These are phyloP conservation scores for Mycena crocata DNA, from an alignment of 768 basidiomycete species.

Conservation along the genomic window DNA sequence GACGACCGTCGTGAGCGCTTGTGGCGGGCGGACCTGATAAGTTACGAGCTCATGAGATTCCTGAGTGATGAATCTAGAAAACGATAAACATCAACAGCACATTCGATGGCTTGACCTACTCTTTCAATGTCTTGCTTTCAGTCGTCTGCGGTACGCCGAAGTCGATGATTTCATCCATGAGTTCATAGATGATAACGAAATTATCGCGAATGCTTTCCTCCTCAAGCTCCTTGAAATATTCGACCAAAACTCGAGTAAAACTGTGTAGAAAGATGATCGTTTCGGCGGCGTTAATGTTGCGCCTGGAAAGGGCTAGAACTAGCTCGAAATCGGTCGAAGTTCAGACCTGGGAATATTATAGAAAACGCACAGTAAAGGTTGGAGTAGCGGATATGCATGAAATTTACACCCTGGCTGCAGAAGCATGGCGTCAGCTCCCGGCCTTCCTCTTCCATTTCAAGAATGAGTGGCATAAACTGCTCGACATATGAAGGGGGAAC, in stretches of 20 bases:
- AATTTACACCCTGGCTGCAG: conserved; percentile 94
- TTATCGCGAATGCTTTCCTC: conserved; percentile 99
- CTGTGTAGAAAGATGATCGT: conserved; percentile 96
- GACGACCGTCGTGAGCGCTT: conserved; percentile 97
- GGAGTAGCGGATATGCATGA: conserved; percentile 97
- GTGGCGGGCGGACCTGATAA: conserved; percentile 86
- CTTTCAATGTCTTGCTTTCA: conserved; percentile 98
- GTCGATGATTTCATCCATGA: conserved; percentile 99
- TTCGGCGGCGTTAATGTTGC: conserved; percentile 95
- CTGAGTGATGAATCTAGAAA: conserved; percentile 91
- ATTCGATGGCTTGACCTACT: conserved; percentile 60
- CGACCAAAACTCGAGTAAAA: conserved; percentile 89
- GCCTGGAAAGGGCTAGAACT: conserved; percentile 96
- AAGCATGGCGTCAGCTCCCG: conserved; percentile 96
- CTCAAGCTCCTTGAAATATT: conserved; percentile 99
- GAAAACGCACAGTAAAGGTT: conserved; percentile 88
- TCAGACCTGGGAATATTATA: too few species aligned
- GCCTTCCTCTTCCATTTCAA: conserved; percentile 97
- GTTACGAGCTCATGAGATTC: conserved; percentile 97
- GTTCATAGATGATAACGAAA: conserved; percentile 98
- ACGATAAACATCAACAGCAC: not conserved
- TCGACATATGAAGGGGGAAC: conserved; percentile 90
- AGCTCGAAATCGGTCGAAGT: not conserved
- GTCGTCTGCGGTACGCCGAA: conserved; percentile 99
- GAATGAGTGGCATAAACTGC: conserved; percentile 89